phyloP scores from a whole-genome alignment of 164 flowering plant species.

The Berberis vulgaris region DNA sequence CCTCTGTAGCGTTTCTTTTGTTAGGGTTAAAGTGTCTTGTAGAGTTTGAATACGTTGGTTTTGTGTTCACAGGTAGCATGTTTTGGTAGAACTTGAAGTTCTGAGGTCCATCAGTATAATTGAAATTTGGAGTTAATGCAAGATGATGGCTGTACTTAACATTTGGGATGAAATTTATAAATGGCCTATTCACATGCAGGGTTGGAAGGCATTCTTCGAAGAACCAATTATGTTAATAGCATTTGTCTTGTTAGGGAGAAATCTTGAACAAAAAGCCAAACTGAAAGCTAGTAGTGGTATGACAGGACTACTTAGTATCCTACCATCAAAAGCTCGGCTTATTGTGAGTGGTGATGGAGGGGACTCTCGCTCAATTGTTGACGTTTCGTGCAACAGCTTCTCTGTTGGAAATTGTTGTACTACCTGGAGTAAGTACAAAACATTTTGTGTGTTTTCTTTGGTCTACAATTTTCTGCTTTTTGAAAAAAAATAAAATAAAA shows the following conservation, averaged over 20 bases:
- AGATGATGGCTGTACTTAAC: not conserved
- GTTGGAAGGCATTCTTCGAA: conserved; percentile 97
- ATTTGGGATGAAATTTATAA: not conserved
- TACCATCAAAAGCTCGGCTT: conserved; percentile 96
- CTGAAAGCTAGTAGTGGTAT: conserved; percentile 93
- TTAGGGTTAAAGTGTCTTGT: no score
- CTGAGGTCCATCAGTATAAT: no score
- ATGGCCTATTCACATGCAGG: conserved; percentile 38
- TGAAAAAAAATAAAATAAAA: no score
- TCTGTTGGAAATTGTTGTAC: conserved; percentile 69
- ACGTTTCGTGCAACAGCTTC: conserved; percentile 75
- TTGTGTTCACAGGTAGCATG: no score
- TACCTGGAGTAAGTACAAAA: conserved; percentile 78
- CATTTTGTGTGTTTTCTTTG: not conserved
- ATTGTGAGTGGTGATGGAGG: conserved; percentile 39
- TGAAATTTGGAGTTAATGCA: not conserved
- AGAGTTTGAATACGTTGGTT: no score
- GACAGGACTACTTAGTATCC: conserved; percentile 78
- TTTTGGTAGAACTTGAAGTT: no score
- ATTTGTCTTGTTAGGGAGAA: conserved; percentile 88
- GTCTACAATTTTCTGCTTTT: not conserved
- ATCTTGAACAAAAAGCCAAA: conserved; percentile 97
- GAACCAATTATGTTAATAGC: conserved; percentile 98
- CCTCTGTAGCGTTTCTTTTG: no score
- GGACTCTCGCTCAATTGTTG: conserved; percentile 44